Evolutionary conservation across 176 grass and related monocot genomes (phyloP).

Genomic region (Cenchrus americanus): DNA sequence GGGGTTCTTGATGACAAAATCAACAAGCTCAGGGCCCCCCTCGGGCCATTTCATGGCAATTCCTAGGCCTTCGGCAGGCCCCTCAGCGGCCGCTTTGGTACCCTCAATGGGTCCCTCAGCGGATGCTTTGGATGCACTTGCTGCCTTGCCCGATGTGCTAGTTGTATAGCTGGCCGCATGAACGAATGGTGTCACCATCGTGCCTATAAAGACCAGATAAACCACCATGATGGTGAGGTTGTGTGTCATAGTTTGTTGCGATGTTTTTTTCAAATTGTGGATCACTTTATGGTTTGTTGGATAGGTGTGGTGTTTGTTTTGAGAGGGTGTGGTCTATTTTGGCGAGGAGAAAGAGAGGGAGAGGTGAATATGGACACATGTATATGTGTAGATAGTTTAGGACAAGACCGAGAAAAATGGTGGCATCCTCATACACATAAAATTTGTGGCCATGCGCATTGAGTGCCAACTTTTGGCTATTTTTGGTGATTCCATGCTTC

Average conservation of each 20-base stretch:
- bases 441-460: neutral
- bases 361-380: too few species aligned
- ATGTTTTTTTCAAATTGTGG: neutral
- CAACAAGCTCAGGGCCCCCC: neutral
- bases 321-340: too few species aligned
- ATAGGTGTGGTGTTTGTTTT: neutral
- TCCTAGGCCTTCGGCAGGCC: neutral
- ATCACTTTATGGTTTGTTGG: neutral
- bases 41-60: neutral
- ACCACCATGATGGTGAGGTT: neutral
- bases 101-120: neutral
- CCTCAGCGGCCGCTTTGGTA: neutral
- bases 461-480: neutral
- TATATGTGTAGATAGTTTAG: neutral
- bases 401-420: neutral
- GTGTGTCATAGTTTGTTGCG: neutral
- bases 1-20: conserved; percentile 15
- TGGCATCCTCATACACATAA: neutral
- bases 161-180: neutral
- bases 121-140: neutral
- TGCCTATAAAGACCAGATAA: neutral
- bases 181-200: neutral
- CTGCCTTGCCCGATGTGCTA: too few species aligned
- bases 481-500: neutral
- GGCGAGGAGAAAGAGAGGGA: too few species aligned